Evolutionary conservation across 257 asterid species (phyloP).

Genomic region (Leptodermis oblonga): DNA sequence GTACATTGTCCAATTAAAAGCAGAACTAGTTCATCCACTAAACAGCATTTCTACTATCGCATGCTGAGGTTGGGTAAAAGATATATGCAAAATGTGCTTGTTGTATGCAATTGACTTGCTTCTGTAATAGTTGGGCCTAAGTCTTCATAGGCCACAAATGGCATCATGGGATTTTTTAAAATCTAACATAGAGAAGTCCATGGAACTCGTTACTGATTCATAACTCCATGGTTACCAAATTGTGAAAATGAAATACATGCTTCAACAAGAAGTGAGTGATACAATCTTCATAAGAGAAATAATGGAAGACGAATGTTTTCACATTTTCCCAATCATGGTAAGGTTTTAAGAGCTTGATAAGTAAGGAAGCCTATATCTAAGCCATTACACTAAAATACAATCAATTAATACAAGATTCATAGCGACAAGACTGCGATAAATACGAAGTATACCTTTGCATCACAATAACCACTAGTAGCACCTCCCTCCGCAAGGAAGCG

Average conservation of each 20-base stretch:
- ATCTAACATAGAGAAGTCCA: neutral
- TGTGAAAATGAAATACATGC: neutral
- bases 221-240: neutral
- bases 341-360: neutral
- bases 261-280: neutral
- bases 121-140: neutral
- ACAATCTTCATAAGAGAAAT: neutral
- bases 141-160: neutral
- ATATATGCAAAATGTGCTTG: neutral
- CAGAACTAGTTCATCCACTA: neutral
- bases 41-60: neutral
- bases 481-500: conserved; percentile 29
- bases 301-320: neutral
- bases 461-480: conserved; percentile 27
- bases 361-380: neutral
- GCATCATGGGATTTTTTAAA: neutral
- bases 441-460: conserved; percentile 22
- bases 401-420: neutral
- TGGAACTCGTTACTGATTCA: neutral
- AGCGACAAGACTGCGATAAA: neutral
- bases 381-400: neutral
- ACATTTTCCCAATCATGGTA: neutral
- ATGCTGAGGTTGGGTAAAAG: neutral
- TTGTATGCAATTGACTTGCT: neutral
- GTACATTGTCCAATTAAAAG: neutral